Evolutionary conservation across 176 grass and related monocot species (phyloP), one percentile per base, ranked within the genome.

Genomic region (Thalia dealbata): DNA sequence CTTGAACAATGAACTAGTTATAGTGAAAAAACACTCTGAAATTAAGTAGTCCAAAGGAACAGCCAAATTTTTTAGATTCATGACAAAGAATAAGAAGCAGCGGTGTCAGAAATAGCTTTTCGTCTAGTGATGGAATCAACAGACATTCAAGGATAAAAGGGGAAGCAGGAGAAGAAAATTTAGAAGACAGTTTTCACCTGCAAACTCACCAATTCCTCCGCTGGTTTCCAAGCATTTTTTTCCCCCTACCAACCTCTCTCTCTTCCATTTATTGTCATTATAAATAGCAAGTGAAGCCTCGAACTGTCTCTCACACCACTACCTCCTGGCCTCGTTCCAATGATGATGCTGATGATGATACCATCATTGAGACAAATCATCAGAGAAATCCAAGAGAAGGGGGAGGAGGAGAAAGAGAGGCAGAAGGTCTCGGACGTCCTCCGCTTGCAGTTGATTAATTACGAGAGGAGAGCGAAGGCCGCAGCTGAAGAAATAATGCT

Each of bases 181-280:
- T 58, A 22, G 38, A 67, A 44, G 65, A 68, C 19, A 44, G 21
- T 68, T 68, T 68, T 68, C 65, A 68, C 65, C 65, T 68, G 38
- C 65, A 68, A 44, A 44, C 19, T 68, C 62, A 64, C 21, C 65
- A 68, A 41, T 68, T 68, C 21, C 8, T 18, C 38, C n/a, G n/a
- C n/a, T 67, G 32, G 30, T 67, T 43, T 21, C 6, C 27, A 65
- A 65, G 15, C 32, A 67, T 67, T 15, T 67, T 58, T 16, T 43
- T 15, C 63, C 21, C 15, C 27, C 32, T 67, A 43, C 64, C 64
- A 67, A 43, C 64, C 19, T 67, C 19, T 38, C 65, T 41, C 64
- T 67, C 32, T 67, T 67, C 64, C 64, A 43, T 22, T 67, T 67
- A 67, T 43, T 43, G 19, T 6, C 64, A 30, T n/a, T 16, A 67